phyloP scores from a whole-genome alignment of 139 green algal genomes.

The Trebouxia sp. region DNA sequence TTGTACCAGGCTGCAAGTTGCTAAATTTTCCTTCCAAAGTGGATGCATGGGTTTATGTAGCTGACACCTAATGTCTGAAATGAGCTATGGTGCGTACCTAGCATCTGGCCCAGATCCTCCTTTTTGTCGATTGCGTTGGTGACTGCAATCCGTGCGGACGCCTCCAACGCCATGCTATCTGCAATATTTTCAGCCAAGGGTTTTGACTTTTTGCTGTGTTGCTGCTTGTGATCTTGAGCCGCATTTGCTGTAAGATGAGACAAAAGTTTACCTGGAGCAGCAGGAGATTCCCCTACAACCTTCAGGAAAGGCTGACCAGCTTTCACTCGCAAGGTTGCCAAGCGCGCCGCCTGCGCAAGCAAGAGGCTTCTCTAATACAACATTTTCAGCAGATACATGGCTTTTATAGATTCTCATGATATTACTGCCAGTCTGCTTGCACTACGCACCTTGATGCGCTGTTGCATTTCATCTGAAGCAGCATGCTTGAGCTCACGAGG shows the following conservation, averaged over 20 bases:
- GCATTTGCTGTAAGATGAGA: too few species aligned
- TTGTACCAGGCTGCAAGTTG: not conserved
- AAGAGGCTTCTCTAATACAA: not conserved
- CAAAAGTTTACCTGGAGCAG: not conserved
- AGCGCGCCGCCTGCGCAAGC: not conserved
- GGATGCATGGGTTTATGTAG: not conserved
- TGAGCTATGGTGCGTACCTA: not conserved
- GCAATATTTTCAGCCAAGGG: not conserved
- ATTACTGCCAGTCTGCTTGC: not conserved
- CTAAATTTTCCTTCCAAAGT: not conserved
- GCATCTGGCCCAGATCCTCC: not conserved
- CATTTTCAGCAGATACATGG: not conserved
- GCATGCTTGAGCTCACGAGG: not conserved
- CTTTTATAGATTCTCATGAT: not conserved
- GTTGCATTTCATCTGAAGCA: conserved; percentile 8
- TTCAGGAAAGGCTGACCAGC: conserved; percentile 25
- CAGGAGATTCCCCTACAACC: not conserved
- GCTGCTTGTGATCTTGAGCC: too few species aligned
- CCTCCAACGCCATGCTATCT: conserved; percentile 21
- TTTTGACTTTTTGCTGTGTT: not conserved
- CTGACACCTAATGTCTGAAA: not conserved
- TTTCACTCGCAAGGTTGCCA: not conserved
- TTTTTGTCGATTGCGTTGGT: conserved; percentile 19
- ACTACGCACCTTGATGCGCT: not conserved
- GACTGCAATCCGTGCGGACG: not conserved